Evolutionary conservation across 2,329 filamentous ascomycete species (phyloP).

Genomic region (Aureobasidium mangrovei): DNA sequence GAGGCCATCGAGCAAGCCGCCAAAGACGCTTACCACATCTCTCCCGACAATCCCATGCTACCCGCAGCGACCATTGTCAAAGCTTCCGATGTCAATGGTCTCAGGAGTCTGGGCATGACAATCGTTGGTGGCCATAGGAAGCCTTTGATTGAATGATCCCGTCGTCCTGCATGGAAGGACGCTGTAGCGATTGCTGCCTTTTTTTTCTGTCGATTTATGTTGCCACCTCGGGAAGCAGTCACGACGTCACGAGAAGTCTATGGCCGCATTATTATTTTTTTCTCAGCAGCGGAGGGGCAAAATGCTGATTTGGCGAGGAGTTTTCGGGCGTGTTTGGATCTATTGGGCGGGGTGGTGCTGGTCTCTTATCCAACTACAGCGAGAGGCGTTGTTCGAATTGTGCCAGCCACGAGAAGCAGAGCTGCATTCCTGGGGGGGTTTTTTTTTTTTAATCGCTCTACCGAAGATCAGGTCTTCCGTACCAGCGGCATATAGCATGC

Average conservation of each 20-base stretch:
- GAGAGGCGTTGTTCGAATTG: background rate
- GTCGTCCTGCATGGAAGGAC: background rate
- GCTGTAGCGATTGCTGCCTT: background rate
- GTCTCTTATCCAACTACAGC: no score
- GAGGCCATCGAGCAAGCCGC: conserved; percentile 94
- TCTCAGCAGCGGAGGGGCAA: background rate
- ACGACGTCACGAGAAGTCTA: conserved; percentile 1
- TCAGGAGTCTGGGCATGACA: conserved; percentile 52
- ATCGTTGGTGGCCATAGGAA: conserved; percentile 55
- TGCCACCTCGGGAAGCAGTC: background rate
- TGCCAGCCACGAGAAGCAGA: background rate
- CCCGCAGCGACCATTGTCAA: conserved; percentile 75
- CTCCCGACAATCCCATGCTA: conserved; percentile 86
- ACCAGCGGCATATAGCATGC: no score
- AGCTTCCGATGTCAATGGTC: conserved; percentile 60
- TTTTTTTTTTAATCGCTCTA: background rate
- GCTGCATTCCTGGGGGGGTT: background rate
- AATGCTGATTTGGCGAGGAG: conserved; percentile 9
- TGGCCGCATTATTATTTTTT: background rate
- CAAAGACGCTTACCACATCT: conserved; percentile 80
- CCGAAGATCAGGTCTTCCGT: no score
- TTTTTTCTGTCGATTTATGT: background rate
- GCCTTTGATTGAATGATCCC: conserved; percentile 54
- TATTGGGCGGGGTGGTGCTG: background rate
- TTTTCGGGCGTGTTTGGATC: background rate